phyloP scores from a whole-genome alignment of 2,329 filamentous ascomycete genomes.

The Hysterium pulicare region DNA sequence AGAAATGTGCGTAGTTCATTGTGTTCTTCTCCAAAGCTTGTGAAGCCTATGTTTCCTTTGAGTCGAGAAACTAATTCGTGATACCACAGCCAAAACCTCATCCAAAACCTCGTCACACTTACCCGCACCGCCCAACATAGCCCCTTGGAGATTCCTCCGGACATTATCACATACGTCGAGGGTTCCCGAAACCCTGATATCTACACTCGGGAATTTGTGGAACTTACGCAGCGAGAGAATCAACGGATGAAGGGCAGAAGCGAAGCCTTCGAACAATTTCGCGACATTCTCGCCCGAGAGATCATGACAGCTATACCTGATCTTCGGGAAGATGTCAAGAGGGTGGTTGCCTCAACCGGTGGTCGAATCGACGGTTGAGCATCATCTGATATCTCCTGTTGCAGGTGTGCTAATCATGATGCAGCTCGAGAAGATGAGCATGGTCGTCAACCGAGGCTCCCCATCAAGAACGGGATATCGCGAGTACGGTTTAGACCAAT shows the following conservation, averaged over 20 bases:
- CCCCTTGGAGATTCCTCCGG: slow-evolving; percentile 55
- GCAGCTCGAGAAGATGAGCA: neutral
- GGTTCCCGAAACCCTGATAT: slow-evolving; percentile 63
- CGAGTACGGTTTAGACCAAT: neutral
- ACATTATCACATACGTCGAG: slow-evolving; percentile 63
- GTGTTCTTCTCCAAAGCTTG: neutral
- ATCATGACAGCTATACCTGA: slow-evolving; percentile 58
- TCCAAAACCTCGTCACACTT: slow-evolving; percentile 53
- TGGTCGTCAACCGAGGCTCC: neutral
- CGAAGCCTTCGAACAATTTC: slow-evolving; percentile 57
- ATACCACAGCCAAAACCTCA: slow-evolving; percentile 46
- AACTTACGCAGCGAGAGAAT: slow-evolving; percentile 60
- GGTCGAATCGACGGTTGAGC: slow-evolving; percentile 28
- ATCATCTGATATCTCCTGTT: neutral
- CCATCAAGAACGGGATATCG: neutral
- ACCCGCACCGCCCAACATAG: slow-evolving; percentile 48
- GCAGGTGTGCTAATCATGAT: neutral
- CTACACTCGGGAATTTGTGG: slow-evolving; percentile 64
- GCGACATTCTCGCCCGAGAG: slow-evolving; percentile 57
- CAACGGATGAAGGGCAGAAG: slow-evolving; percentile 60
- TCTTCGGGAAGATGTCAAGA: slow-evolving; percentile 51
- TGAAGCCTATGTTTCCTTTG: neutral
- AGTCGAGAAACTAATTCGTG: slow-evolving; percentile 2
- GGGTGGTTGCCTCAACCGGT: slow-evolving; percentile 46
- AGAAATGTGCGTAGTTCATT: slow-evolving; percentile 48